Evolutionary conservation across 805 yeast genomes (phyloP).

Genomic region (Kockiozyma suomiensis): DNA sequence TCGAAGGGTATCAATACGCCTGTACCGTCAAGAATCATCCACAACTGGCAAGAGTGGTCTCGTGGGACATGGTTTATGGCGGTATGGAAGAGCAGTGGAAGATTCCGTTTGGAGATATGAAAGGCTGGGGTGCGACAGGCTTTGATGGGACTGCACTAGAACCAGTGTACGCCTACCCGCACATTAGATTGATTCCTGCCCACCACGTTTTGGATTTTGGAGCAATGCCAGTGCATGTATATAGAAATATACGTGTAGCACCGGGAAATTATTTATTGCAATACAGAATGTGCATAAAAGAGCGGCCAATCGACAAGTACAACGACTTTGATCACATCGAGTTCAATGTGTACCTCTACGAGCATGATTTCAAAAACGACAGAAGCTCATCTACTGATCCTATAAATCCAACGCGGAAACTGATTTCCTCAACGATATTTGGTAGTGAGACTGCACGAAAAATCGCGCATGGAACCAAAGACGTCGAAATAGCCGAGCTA

Average conservation of each 20-base stretch:
- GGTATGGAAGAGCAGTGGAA: conserved; percentile 15
- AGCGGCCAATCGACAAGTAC: conserved; percentile 5
- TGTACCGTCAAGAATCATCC: not conserved
- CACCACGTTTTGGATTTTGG: conserved; percentile 12
- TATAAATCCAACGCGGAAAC: not conserved
- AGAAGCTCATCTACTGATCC: conserved; percentile 2
- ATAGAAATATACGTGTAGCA: conserved; percentile 3
- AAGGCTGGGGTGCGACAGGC: conserved; percentile 13
- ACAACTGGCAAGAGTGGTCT: not conserved
- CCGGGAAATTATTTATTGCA: conserved; percentile 10
- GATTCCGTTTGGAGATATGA: conserved; percentile 11
- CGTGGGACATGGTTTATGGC: conserved; percentile 11
- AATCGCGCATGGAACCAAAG: conserved; percentile 5
- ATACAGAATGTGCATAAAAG: conserved; percentile 9
- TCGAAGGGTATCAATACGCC: conserved; percentile 12
- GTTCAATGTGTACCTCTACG: conserved; percentile 3
- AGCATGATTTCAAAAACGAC: conserved; percentile 6
- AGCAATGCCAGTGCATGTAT: conserved; percentile 3
- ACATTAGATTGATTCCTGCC: conserved; percentile 6
- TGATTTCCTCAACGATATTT: conserved; percentile 1
- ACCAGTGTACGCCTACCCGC: conserved; percentile 9
- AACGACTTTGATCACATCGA: conserved; percentile 7
- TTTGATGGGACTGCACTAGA: conserved; percentile 5
- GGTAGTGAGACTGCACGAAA: not conserved
- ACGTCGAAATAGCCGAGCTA: conserved; percentile 2